Base-by-base conservation (phyloP, 169 alveolate genomes). In the Cryptosporidium ubiquitum region DNA sequence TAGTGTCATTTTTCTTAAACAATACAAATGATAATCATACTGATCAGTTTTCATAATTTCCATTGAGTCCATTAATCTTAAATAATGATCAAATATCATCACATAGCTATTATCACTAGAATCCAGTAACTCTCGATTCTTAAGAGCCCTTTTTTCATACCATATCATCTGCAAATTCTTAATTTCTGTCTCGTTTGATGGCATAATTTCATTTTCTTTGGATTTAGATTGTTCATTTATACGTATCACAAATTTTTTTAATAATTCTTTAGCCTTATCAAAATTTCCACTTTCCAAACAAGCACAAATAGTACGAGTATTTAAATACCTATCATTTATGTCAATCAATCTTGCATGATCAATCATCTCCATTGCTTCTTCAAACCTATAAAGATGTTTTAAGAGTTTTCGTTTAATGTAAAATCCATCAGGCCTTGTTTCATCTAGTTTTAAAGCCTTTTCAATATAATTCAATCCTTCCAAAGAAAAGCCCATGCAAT, bases 11-110 rank as follows among this genome's bases (percentile, higher is more conserved):
- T 94, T 95, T 70, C 98, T 92, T 73, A 95, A 84, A 44, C 96
- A 95, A 93, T 95, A 96, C 47, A 93, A 91, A 84, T 96, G 97
- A 85, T 95, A 95, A 85, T 97, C 99, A 70, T 92, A 93, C 86
- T 95, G 94, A 70, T 97, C 99, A 74, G 95, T 96, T 61, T 69
- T 92, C 94, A 97, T 95, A 47, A 94, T 95, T 51, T 91, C 92
- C 70, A 95, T 91, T 49, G 95, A 96, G 61, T 94, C 95, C 39
- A 94, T 85, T n/a, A 96, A 92, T 31, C 89, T 93, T 74, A 92
- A 85, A 84, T 94, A 95, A 92, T 93, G 92, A 39, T 86, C 91
- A 47, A 95, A 93, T n/a, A 97, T 96, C 69, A 85, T 74, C 40
- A 92, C 85, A 39, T 79, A 69, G 55, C 93, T 84, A 2, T 93